phyloP scores from a whole-genome alignment of 169 alveolate species.

The Eimeria nieschulzi region DNA sequence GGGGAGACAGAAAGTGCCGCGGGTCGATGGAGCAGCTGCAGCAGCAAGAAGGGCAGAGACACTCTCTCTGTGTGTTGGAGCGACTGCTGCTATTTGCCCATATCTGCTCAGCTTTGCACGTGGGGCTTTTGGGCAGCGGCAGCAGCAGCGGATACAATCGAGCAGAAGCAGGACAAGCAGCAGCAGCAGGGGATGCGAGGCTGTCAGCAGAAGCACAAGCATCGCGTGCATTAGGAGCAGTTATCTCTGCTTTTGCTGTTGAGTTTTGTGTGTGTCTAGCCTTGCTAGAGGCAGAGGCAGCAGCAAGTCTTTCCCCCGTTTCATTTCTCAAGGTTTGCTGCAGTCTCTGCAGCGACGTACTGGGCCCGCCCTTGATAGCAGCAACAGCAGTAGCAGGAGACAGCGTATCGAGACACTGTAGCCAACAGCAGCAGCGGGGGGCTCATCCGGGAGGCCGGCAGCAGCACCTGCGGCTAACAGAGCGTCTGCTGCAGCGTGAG shows the following conservation, averaged over 20 bases:
- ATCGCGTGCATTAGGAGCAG: not conserved
- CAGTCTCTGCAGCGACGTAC: slow-evolving; percentile 25
- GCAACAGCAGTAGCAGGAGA: slow-evolving; percentile 40
- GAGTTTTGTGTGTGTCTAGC: slow-evolving; percentile 7
- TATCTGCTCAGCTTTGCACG: slow-evolving; percentile 11
- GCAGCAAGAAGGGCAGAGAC: slow-evolving; percentile 27
- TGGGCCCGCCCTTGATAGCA: not conserved
- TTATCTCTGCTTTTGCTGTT: not conserved
- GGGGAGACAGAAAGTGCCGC: not conserved
- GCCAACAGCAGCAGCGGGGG: slow-evolving; percentile 40
- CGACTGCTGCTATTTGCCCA: slow-evolving; percentile 39
- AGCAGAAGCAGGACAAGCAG: slow-evolving; percentile 17
- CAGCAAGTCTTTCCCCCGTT: slow-evolving; percentile 16
- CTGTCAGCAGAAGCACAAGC: slow-evolving; percentile 22
- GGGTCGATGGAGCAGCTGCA: slow-evolving; percentile 11
- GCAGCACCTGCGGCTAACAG: not conserved
- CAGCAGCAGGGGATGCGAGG: slow-evolving; percentile 27
- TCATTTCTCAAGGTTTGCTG: not conserved
- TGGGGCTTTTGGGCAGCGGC: not conserved
- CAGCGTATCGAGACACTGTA: not conserved
- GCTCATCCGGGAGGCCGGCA: slow-evolving; percentile 3
- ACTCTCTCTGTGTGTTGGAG: slow-evolving; percentile 9
- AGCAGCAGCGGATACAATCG: slow-evolving; percentile 9
- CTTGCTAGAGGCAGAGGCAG: slow-evolving; percentile 34
- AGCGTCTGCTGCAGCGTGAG: slow-evolving; percentile 27